Base-by-base conservation (phyloP, 2,329 filamentous ascomycete species). In the Colletotrichum eremochloae region DNA sequence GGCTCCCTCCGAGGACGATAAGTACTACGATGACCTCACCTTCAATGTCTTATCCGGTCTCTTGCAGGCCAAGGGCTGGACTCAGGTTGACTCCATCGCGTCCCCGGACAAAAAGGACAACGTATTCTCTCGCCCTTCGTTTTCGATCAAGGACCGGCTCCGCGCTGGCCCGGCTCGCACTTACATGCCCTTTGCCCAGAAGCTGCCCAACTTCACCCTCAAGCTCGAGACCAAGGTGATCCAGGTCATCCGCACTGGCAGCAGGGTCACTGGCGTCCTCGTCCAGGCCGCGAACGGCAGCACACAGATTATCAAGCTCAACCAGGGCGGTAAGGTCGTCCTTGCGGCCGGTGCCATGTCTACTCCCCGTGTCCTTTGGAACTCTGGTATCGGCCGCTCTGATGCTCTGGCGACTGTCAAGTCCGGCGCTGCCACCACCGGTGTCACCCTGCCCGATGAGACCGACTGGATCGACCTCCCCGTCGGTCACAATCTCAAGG, bases 401-500 rank as follows among this genome's bases (percentile, higher is more conserved):
- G 75, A 75, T 38, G 74, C 74, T 40, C 68, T 76, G 15, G 53
- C 70, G 62, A 75, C 72, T 11, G 75, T 76, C 66, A 55, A 75
- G 64, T 66, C 67, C 29, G 73, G 75, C 5, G 65, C 75, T 1
- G 42, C 67, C 50, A 36, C 29, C 20, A 75, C 71, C 72, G 86
- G 86, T 0, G 76, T 83, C 24, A 85, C 83, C 1, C 87, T 90
- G 83, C 84, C 88, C 40, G 79, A 81, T 9, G 80, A 84, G 74
- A 79, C 79, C 20, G 79, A 86, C 33, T 91, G 89, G 89, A 89
- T 91, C 67, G 80, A 86, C 40, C 83, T 90, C 1, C 89, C 89
- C 0, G 88, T 91, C 0, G 89, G 89, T 18, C 84, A 88, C 76
- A 88, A 89, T 74, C 82, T 91, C 18, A 84, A 88, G 71, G 89